phyloP scores from a whole-genome alignment of 768 basidiomycete species.

The Hypholoma fasciculare region DNA sequence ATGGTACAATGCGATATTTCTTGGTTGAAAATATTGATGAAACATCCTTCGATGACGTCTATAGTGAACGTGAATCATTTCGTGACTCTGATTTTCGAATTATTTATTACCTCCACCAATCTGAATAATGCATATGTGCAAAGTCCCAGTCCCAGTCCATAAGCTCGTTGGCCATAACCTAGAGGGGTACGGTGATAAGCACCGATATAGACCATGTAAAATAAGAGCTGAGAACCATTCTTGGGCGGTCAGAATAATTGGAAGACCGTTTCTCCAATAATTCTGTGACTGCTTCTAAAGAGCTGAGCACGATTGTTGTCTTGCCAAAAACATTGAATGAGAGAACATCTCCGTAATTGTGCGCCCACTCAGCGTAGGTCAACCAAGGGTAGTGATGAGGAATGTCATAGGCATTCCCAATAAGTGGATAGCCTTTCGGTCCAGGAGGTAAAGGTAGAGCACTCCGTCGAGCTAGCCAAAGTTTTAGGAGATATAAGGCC shows the following conservation, averaged over 20 bases:
- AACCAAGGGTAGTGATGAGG: conserved; percentile 29
- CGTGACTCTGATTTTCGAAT: background rate
- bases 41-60: conserved; percentile 33
- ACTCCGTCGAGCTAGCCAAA: background rate
- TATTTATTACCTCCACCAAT: conserved; percentile 13
- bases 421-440: conserved; percentile 30
- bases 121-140: conserved; percentile 29
- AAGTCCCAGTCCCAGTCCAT: conserved; percentile 33
- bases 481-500: background rate
- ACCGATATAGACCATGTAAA: background rate
- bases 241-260: conserved; percentile 45
- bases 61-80: background rate
- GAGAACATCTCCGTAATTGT: conserved; percentile 27
- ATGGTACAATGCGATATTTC: conserved; percentile 25
- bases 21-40: conserved; percentile 36
- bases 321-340: conserved; percentile 36
- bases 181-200: background rate
- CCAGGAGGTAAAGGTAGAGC: conserved; percentile 30
- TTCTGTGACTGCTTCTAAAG: conserved; percentile 36
- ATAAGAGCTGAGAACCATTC: conserved; percentile 18
- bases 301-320: conserved; percentile 39
- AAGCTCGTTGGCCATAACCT: conserved; percentile 28
- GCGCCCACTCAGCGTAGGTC: conserved; percentile 31
- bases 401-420: conserved; percentile 32
- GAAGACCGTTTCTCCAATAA: conserved; percentile 44